Evolutionary conservation across 2,329 filamentous ascomycete genomes (phyloP).

Genomic region (Fusarium bactridioides): DNA sequence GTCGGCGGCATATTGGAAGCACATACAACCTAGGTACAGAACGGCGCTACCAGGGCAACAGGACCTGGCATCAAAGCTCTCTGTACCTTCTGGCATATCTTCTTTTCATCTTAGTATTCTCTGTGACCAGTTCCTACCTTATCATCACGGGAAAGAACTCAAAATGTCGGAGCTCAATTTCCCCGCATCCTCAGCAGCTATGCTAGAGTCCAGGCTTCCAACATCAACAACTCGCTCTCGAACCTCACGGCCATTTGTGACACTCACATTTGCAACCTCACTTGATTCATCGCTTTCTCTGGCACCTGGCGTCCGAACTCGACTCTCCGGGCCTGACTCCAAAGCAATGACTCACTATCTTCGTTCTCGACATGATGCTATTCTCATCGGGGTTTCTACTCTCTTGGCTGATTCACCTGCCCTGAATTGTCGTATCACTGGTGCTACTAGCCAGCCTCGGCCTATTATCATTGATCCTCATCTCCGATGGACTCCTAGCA

Average conservation of each 20-base stretch:
- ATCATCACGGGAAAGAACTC: neutral
- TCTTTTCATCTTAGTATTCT: neutral
- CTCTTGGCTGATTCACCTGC: conserved; percentile 85
- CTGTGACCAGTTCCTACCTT: neutral
- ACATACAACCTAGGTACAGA: neutral
- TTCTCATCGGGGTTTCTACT: conserved; percentile 85
- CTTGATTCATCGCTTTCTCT: conserved; percentile 84
- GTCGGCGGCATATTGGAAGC: conserved; percentile 22
- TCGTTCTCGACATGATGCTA: conserved; percentile 82
- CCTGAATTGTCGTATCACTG: conserved; percentile 80
- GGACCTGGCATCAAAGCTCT: neutral
- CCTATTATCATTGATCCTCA: conserved; percentile 84
- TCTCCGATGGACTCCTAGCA: conserved; percentile 73
- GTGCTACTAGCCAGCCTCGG: conserved; percentile 72
- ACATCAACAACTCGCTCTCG: neutral
- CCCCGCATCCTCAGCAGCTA: conserved; percentile 41
- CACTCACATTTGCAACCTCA: conserved; percentile 89
- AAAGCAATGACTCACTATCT: conserved; percentile 96
- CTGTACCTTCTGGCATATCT: neutral
- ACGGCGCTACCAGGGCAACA: neutral
- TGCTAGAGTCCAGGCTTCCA: conserved; percentile 48
- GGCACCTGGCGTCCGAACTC: conserved; percentile 80
- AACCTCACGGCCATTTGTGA: conserved; percentile 62
- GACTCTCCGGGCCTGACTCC: conserved; percentile 80
- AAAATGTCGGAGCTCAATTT: conserved; percentile 50